Base-by-base conservation (phyloP, 2,329 filamentous ascomycete species). In the Scedosporium aurantiacum region DNA sequence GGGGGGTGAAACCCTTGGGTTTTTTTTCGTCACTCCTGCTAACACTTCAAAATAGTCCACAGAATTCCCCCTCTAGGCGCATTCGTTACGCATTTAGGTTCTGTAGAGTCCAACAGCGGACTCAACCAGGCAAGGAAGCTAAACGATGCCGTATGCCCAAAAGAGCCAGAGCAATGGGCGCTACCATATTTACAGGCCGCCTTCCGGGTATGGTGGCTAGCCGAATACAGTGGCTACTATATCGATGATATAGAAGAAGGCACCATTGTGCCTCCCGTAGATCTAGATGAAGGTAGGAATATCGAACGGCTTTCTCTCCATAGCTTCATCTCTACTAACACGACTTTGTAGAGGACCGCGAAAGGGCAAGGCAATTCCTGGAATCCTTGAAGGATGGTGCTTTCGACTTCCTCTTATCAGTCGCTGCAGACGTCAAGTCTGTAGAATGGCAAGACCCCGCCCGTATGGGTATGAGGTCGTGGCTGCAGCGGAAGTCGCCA, bases 221-320 rank as follows among this genome's bases (percentile, higher is more conserved):
- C 90, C 37, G 91, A 97, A 69, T 97, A 97, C 74, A 94, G 90
- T 66, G 90, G 91, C 2, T 90, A 91, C 79, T 96, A 92, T 70
- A 80, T 90, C 62, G 91, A 96, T 67, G 83, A 87, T 67, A 82
- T 83, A 21, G 80, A 83, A 40, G 78, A 82, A 64, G 79, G 82
- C 57, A 78, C 79, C 27, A 78, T 85, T 28, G 73, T 72, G 1
- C 78, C 79, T 52, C 82, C 81, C 57, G 81, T 88, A 61, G 84
- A 91, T 68, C 75, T 90, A 14, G 82, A 85, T 65, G 75, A 81
- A 71, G 78, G 77, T 80, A 65, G 27, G 52, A 55, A 23, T 55
- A 55, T 28, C 27, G 25, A 57, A 32, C 41, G 12, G 7, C 41
- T 18, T 25, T 32, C 27, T 14, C n/a, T 58, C 28, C 23, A 32